Percentiles rank a stretch among this genome's conserved stretches.
Conservation (phyloP, 2,329 filamentous ascomycete species). For the Alternaria ethzedia region DNA sequence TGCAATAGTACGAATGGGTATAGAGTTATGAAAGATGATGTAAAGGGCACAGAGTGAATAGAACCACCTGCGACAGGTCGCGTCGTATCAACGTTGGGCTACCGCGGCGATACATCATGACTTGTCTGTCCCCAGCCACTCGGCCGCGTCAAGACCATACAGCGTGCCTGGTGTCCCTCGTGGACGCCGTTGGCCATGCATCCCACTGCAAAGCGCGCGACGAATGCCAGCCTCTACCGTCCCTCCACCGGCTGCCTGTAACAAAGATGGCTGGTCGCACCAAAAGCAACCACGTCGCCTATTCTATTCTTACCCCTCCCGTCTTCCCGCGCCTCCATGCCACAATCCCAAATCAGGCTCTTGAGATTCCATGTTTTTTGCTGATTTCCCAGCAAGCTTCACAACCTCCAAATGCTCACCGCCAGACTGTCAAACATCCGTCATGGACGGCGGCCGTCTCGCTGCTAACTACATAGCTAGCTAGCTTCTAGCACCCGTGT, state of each 20-base stretch:
- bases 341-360: neutral
- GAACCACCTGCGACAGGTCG: neutral
- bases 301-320: constrained; percentile 11
- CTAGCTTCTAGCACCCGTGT: constrained; percentile 11
- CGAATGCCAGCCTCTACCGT: constrained; percentile 10
- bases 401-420: constrained; percentile 2
- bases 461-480: neutral
- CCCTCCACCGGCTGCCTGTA: neutral
- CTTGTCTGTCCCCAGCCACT: constrained; percentile 10
- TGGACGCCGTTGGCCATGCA: constrained; percentile 16
- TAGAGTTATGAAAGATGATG: neutral
- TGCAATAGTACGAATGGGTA: neutral
- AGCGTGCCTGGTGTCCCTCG: constrained; percentile 13
- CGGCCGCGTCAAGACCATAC: constrained; percentile 4
- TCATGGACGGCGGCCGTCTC: constrained; percentile 5
- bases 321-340: neutral
- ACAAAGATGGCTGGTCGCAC: constrained; percentile 6
- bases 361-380: neutral
- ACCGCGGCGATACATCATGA: constrained; percentile 1
- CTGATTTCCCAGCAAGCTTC: neutral
- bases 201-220: neutral
- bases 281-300: constrained; percentile 6
- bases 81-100: neutral
- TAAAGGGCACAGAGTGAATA: neutral
- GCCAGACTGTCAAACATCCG: constrained; percentile 7